These are phyloP conservation scores for Moniliophthora roreri DNA, from an alignment of 1,284 basidiomycete species.

Conservation along the genomic window DNA sequence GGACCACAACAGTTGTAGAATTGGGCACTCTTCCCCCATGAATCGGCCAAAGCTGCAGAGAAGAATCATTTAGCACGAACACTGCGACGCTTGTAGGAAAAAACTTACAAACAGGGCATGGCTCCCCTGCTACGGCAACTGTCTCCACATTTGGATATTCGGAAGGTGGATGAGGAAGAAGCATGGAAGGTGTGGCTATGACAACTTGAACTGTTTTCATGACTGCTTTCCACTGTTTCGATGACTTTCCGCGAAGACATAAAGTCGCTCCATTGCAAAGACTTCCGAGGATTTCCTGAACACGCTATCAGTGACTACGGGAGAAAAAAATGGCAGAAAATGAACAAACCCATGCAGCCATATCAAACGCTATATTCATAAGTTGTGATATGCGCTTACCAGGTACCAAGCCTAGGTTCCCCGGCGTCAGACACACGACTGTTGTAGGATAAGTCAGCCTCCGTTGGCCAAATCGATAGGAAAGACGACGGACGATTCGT, in stretches of 20 bases:
- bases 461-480: neutral
- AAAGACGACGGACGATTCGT: slow-evolving; percentile 49
- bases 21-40: slow-evolving; percentile 42
- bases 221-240: slow-evolving; percentile 53
- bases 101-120: slow-evolving; percentile 53
- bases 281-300: slow-evolving; percentile 57
- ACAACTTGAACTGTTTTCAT: slow-evolving; percentile 59
- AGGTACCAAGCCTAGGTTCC: slow-evolving; percentile 54
- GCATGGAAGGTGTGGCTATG: slow-evolving; percentile 54
- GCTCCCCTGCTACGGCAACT: slow-evolving; percentile 60
- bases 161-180: slow-evolving; percentile 49
- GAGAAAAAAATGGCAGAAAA: neutral
- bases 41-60: slow-evolving; percentile 47
- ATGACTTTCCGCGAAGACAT: slow-evolving; percentile 53
- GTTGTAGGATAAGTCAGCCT: neutral
- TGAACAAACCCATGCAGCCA: slow-evolving; percentile 54
- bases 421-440: slow-evolving; percentile 56
- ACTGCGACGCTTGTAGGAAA: neutral
- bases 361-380: slow-evolving; percentile 61
- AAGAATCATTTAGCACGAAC: neutral
- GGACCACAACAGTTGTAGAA: slow-evolving; percentile 53
- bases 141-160: slow-evolving; percentile 59
- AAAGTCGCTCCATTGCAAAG: slow-evolving; percentile 57
- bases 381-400: slow-evolving; percentile 57
- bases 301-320: neutral